These are phyloP conservation scores for Allomyces javanicus DNA, from an alignment of 192 early-diverging fungal species.

Conservation along the genomic window DNA sequence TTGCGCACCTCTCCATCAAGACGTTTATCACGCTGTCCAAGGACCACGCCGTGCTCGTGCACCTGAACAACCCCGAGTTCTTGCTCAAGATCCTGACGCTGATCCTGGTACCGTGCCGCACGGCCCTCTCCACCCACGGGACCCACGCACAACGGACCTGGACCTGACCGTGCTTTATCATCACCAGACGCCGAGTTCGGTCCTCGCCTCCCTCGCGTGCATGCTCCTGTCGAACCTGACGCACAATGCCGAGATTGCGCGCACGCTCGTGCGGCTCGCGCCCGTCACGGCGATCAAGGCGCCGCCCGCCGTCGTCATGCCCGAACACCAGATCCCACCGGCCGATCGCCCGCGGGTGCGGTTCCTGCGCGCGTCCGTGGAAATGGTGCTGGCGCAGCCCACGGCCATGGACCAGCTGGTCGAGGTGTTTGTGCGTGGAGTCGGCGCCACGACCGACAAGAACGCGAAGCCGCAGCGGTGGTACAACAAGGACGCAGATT, in stretches of 20 bases:
- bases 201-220: slow-evolving; percentile 61
- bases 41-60: slow-evolving; percentile 33
- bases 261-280: slow-evolving; percentile 24
- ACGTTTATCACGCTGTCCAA: slow-evolving; percentile 68
- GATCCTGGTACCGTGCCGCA: slow-evolving; percentile 33
- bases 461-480: neutral
- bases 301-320: neutral
- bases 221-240: slow-evolving; percentile 87
- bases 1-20: slow-evolving; percentile 62
- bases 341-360: slow-evolving; percentile 8
- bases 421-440: slow-evolving; percentile 72
- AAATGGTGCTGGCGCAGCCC: slow-evolving; percentile 11
- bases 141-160: neutral
- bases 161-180: slow-evolving; percentile 1
- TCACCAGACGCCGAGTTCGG: slow-evolving; percentile 34
- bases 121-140: neutral
- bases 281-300: slow-evolving; percentile 4
- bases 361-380: slow-evolving; percentile 10
- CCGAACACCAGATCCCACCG: slow-evolving; percentile 10
- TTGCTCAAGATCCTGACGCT: slow-evolving; percentile 43
- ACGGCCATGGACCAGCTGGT: slow-evolving; percentile 61
- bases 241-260: slow-evolving; percentile 38
- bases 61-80: slow-evolving; percentile 50
- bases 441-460: slow-evolving; percentile 13
- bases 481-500: slow-evolving; percentile 65